Evolutionary conservation across 768 basidiomycete genomes (phyloP).

Genomic region (Mycena crocata): DNA sequence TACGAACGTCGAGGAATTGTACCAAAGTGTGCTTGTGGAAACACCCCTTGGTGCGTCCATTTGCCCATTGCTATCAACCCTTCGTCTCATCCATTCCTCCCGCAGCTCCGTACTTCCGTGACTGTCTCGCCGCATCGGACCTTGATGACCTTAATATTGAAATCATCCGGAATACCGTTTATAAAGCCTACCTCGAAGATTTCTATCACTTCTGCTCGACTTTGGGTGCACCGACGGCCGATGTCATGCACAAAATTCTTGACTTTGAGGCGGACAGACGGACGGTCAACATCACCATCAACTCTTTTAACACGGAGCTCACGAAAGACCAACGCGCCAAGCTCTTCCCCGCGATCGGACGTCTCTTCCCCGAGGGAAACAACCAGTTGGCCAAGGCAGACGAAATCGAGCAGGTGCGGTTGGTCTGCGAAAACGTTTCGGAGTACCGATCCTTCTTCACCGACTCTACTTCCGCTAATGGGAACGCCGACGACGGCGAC

Average conservation of each 20-base stretch:
- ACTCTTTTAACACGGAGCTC: conserved; percentile 96
- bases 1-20: conserved; percentile 98
- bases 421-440: conserved; percentile 85
- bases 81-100: background rate
- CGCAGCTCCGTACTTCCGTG: conserved; percentile 93
- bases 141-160: conserved; percentile 99
- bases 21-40: conserved; percentile 96
- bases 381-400: conserved; percentile 94
- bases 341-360: conserved; percentile 94
- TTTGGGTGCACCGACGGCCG: conserved; percentile 86
- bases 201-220: conserved; percentile 88
- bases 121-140: conserved; percentile 94
- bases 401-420: conserved; percentile 92
- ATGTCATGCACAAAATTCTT: conserved; percentile 93
- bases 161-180: conserved; percentile 98
- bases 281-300: conserved; percentile 98
- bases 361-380: conserved; percentile 95
- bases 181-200: conserved; percentile 99
- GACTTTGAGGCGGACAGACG: conserved; percentile 97
- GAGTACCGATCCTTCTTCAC: conserved; percentile 95
- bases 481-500: conserved; percentile 51
- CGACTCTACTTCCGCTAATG: conserved; percentile 52
- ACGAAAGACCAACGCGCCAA: conserved; percentile 94
- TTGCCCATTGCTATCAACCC: conserved; percentile 5
- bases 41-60: conserved; percentile 87